Evolutionary conservation across 1,284 basidiomycete species (phyloP).

Genomic region (Leccinum colubrinum): DNA sequence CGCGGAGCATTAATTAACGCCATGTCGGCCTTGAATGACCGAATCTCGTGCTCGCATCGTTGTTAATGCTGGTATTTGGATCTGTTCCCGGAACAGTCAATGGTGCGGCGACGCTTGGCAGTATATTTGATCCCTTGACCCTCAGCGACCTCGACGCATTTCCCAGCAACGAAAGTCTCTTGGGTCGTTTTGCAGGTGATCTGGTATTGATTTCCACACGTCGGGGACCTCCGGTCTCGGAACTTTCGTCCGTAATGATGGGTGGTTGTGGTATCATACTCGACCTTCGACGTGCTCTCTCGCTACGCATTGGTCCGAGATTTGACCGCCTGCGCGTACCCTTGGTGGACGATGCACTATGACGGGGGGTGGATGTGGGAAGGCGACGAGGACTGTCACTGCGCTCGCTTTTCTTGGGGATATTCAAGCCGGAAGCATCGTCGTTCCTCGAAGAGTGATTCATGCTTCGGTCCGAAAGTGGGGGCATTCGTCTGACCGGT

Average conservation of each 20-base stretch:
- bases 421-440: conserved; percentile 19
- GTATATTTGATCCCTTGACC: conserved; percentile 22
- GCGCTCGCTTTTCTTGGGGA: conserved; percentile 38
- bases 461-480: conserved; percentile 62
- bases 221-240: conserved; percentile 36
- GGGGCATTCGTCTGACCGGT: conserved; percentile 35
- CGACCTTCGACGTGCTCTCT: conserved; percentile 69
- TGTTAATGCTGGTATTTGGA: conserved; percentile 28
- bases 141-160: conserved; percentile 31
- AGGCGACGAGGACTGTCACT: conserved; percentile 47
- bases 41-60: conserved; percentile 24
- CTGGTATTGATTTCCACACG: conserved; percentile 44
- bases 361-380: conserved; percentile 46
- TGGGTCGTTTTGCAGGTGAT: conserved; percentile 62
- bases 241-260: conserved; percentile 22
- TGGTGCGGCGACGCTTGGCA: conserved; percentile 13
- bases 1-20: conserved; percentile 21
- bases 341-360: conserved; percentile 36
- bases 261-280: conserved; percentile 68
- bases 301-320: conserved; percentile 66
- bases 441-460: conserved; percentile 39
- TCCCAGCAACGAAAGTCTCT: conserved; percentile 56
- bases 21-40: conserved; percentile 25
- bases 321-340: conserved; percentile 61
- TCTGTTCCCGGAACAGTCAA: conserved; percentile 25